These are phyloP conservation scores for Cerrena zonata DNA, from an alignment of 1,284 basidiomycete species.

Conservation along the genomic window DNA sequence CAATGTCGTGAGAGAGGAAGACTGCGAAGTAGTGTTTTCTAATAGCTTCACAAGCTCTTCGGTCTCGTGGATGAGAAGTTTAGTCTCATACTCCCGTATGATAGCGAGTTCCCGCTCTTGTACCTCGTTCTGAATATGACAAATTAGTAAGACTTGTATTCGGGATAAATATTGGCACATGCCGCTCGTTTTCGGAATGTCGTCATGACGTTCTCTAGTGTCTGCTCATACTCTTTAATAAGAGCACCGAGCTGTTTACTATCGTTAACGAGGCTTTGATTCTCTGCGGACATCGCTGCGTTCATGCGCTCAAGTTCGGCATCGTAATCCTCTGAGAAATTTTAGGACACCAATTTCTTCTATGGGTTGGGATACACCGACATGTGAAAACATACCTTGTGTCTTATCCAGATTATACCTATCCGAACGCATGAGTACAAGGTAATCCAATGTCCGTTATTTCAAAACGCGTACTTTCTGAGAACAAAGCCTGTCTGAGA, in stretches of 20 bases:
- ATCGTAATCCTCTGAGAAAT: constrained; percentile 77
- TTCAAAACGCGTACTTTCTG: constrained; percentile 50
- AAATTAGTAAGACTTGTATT: too few species aligned
- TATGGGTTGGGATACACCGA: not conserved
- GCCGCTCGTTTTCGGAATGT: constrained; percentile 89
- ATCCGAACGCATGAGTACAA: constrained; percentile 4
- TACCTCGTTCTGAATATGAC: constrained; percentile 73
- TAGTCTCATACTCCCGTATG: constrained; percentile 85
- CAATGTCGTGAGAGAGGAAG: constrained; percentile 66
- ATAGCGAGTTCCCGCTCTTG: constrained; percentile 90
- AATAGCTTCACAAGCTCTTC: constrained; percentile 63
- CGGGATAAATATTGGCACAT: too few species aligned
- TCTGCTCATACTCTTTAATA: constrained; percentile 94
- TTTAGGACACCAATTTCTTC: not conserved
- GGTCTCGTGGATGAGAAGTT: constrained; percentile 74
- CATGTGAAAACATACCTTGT: constrained; percentile 53
- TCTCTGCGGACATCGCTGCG: constrained; percentile 75
- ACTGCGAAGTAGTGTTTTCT: constrained; percentile 56
- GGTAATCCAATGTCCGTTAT: not conserved
- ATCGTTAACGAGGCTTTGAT: constrained; percentile 83
- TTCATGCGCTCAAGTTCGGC: constrained; percentile 92
- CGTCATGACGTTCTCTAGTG: constrained; percentile 92
- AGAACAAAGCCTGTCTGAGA: constrained; percentile 88
- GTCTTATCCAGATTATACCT: constrained; percentile 89
- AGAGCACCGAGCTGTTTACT: constrained; percentile 90